Base-by-base conservation (phyloP, 108 stramenopile genomes). In the Bacterosira constricta region DNA sequence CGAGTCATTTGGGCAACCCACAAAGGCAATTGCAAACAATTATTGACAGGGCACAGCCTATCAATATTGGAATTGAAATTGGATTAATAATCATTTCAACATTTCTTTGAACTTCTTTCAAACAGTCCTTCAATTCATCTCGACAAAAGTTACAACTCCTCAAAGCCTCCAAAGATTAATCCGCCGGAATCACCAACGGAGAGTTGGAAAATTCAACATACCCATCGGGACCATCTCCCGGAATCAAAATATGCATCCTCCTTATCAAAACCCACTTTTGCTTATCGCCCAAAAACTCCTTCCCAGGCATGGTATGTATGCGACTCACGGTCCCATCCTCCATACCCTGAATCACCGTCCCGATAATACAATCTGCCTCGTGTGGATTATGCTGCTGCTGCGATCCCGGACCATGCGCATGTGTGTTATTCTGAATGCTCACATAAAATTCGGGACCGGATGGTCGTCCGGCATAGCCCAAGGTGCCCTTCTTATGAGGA, bases 361-460 rank as follows among this genome's bases (percentile, higher is more conserved):
- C 97, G 67, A 98, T 96, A 49, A 86, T 80, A 59, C 88, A 65
- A 83, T 98, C 96, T 20, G 97, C 96, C 79, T 98, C 97, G 47
- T 93, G 82, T 9, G 92, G 92, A 66, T 93, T 92, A 9, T 85
- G 53, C n/a, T 85, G 63, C 67, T 93, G 92, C 59, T 93, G 92
- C 7, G 79, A 75, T 42, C 92, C 92, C 1, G 90, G 92, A 27
- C 92, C 95, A 50, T 96, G 95, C 65, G 88, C 88, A 17, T 57
- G 23, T n/a, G 83, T 70, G 63, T 94, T 96, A 73, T 96, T 77
- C 52, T 63, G 21, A 41, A 90, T 93, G 41, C 68, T 76, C 15
- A 94, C 80, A 51, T 96, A 96, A 75, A 85, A 94, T 35, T 63
- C 90, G 1, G 95, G 90, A 10, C 95, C 95, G 13, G 76, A 81